Conservation (phyloP, 2,329 filamentous ascomycete species). For the Aspergillus sp. region DNA sequence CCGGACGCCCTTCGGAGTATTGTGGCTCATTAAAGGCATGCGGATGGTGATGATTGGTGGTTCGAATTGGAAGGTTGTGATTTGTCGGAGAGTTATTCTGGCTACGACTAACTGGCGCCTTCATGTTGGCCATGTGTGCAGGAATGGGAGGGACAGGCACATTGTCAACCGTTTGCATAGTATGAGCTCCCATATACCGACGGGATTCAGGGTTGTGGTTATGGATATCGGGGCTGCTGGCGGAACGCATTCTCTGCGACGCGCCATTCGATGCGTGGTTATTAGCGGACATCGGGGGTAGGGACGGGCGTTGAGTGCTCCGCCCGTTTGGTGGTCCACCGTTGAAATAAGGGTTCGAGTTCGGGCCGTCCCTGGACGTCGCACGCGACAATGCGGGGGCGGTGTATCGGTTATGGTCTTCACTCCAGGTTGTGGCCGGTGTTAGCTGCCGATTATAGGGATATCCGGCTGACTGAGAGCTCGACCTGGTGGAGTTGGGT, state of each 20-base stretch:
- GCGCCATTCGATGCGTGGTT: constrained; percentile 52
- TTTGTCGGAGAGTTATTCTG: constrained; percentile 76
- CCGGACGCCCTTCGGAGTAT: constrained; percentile 34
- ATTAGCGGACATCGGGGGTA: constrained; percentile 66
- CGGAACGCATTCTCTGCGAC: constrained; percentile 76
- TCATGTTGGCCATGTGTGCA: constrained; percentile 63
- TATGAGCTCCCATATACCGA: constrained; percentile 55
- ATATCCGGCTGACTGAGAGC: constrained; percentile 64
- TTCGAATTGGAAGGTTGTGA: constrained; percentile 63
- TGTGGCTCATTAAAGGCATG: constrained; percentile 40
- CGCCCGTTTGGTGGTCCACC: constrained; percentile 60
- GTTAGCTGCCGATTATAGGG: constrained; percentile 74
- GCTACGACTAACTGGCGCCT: constrained; percentile 67
- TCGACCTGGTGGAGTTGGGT: constrained; percentile 56
- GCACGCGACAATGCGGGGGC: constrained; percentile 82
- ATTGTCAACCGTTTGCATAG: constrained; percentile 52
- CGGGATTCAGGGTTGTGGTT: constrained; percentile 55
- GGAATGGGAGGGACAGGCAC: constrained; percentile 78
- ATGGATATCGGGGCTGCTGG: constrained; percentile 93
- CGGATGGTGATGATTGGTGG: constrained; percentile 58
- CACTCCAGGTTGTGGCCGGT: constrained; percentile 67
- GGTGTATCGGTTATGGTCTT: constrained; percentile 78
- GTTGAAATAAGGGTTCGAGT: constrained; percentile 61
- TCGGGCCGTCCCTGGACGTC: constrained; percentile 73
- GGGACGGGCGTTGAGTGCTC: constrained; percentile 66